A percentile compares a stretch with the other conserved stretches of the same genome.
Conservation (phyloP, 768 basidiomycete species). For the Serendipita sp. region DNA sequence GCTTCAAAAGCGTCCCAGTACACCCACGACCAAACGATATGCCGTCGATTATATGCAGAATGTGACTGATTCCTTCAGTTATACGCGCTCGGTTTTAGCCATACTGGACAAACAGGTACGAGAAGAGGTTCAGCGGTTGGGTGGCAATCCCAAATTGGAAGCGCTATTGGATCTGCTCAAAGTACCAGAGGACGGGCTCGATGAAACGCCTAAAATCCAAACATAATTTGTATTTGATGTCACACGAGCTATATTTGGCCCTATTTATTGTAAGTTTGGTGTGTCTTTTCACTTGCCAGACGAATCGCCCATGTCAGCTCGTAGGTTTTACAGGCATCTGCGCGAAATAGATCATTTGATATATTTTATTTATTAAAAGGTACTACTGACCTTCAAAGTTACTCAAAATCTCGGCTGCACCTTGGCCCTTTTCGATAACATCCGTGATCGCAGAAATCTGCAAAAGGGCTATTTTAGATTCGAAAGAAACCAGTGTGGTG, state of each 20-base stretch:
- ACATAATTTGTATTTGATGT: too few species aligned
- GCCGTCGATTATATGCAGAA: slow-evolving; percentile 62
- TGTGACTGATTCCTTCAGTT: slow-evolving; percentile 71
- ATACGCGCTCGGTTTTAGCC: slow-evolving; percentile 54
- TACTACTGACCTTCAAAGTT: slow-evolving; percentile 58
- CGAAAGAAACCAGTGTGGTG: too few species aligned
- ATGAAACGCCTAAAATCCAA: too few species aligned
- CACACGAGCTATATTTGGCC: neutral
- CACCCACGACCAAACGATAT: slow-evolving; percentile 63
- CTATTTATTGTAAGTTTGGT: slow-evolving; percentile 1
- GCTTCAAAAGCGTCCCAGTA: slow-evolving; percentile 72
- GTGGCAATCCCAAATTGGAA: slow-evolving; percentile 51
- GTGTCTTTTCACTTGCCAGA: slow-evolving; percentile 39
- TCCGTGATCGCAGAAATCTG: slow-evolving; percentile 71
- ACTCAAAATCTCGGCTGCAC: slow-evolving; percentile 62
- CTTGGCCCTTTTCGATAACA: slow-evolving; percentile 75
- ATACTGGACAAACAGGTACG: slow-evolving; percentile 51
- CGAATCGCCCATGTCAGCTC: slow-evolving; percentile 91
- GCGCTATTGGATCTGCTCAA: slow-evolving; percentile 14
- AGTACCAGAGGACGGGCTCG: neutral
- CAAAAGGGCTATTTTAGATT: neutral
- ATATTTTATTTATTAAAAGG: neutral
- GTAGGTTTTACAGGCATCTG: slow-evolving; percentile 77
- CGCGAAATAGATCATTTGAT: slow-evolving; percentile 2
- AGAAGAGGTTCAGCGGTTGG: slow-evolving; percentile 51